Conservation (phyloP, 139 green algal species). For the Chlamydomonas incerta region DNA sequence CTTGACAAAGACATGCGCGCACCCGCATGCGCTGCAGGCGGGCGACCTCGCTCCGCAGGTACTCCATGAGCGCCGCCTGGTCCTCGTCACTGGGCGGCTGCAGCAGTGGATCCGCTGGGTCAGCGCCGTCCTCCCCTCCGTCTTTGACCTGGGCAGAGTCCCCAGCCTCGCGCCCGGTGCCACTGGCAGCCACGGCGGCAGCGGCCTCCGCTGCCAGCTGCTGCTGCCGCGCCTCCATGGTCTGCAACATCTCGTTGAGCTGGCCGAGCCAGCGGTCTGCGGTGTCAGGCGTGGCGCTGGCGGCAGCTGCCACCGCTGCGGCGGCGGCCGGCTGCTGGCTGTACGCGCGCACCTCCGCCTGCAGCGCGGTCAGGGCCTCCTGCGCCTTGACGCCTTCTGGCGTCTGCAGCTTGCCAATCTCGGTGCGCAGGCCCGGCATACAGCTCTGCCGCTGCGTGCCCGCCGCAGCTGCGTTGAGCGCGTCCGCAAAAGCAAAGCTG, state of each 20-base stretch:
- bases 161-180: no score
- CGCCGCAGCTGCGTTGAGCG: neutral
- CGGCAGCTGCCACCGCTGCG: neutral
- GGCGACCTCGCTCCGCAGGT: neutral
- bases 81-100: no score
- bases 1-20: no score
- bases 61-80: neutral
- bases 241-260: constrained; percentile 6
- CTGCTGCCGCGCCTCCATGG: constrained; percentile 28
- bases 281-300: constrained; percentile 21
- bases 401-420: constrained; percentile 42
- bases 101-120: no score
- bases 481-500: neutral
- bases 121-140: no score
- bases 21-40: no score
- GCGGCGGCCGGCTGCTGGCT: constrained; percentile 23
- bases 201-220: constrained; percentile 1
- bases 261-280: constrained; percentile 8
- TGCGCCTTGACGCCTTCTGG: constrained; percentile 30
- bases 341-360: constrained; percentile 43
- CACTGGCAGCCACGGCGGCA: no score
- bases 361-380: constrained; percentile 43
- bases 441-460: neutral
- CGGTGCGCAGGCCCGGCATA: constrained; percentile 1
- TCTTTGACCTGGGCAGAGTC: no score